Evolutionary conservation across 768 basidiomycete genomes (phyloP).

Genomic region (Hygrophoropsis aurantiaca): DNA sequence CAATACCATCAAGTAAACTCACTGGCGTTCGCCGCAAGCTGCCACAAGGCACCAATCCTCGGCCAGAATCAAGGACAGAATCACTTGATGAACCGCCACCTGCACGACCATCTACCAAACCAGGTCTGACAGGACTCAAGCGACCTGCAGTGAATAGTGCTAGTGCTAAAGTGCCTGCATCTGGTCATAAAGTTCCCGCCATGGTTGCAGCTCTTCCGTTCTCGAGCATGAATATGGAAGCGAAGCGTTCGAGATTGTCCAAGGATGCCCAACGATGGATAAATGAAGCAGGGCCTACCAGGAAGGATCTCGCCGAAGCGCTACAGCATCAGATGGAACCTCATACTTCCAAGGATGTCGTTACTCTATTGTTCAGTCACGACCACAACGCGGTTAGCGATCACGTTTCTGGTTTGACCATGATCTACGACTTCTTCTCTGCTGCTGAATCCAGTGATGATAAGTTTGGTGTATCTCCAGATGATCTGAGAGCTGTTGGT

Average conservation of each 20-base stretch:
- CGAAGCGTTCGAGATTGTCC: slow-evolving; percentile 62
- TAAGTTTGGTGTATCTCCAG: slow-evolving; percentile 41
- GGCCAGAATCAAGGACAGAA: slow-evolving; percentile 47
- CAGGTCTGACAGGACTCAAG: slow-evolving; percentile 43
- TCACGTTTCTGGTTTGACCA: slow-evolving; percentile 73
- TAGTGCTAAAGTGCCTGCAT: slow-evolving; percentile 29
- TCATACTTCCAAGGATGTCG: slow-evolving; percentile 71
- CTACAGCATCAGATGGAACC: slow-evolving; percentile 92
- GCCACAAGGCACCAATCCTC: slow-evolving; percentile 54
- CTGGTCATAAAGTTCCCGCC: slow-evolving; percentile 31
- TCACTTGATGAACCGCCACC: slow-evolving; percentile 32
- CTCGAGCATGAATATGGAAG: slow-evolving; percentile 29
- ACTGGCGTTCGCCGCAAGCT: slow-evolving; percentile 72
- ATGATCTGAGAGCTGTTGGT: slow-evolving; percentile 60
- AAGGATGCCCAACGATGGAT: slow-evolving; percentile 85
- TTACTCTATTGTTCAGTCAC: slow-evolving; percentile 83
- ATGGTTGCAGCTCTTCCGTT: slow-evolving; percentile 35
- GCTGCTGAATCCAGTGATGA: slow-evolving; percentile 57
- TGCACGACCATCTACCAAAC: slow-evolving; percentile 35
- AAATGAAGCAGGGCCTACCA: slow-evolving; percentile 78
- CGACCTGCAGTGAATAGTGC: slow-evolving; percentile 38
- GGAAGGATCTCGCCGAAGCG: slow-evolving; percentile 84
- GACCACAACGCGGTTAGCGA: slow-evolving; percentile 97
- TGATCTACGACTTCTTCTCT: slow-evolving; percentile 74
- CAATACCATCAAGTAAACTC: slow-evolving; percentile 43